These are phyloP conservation scores for Candida glucosophila DNA, from an alignment of 1,139 yeast species.

Conservation along the genomic window DNA sequence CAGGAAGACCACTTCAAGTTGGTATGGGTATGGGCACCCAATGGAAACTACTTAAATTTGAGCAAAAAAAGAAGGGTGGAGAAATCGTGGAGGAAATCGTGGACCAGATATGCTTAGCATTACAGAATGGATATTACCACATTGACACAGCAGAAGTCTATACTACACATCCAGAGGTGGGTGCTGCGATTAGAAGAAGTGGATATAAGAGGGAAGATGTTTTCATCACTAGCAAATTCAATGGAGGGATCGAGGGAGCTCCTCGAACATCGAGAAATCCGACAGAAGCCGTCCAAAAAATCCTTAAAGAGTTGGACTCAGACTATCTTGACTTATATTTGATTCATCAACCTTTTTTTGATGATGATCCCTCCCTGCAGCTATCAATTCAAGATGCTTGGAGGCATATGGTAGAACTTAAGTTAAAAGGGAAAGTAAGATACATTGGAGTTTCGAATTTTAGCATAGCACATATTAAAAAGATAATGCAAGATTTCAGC, in stretches of 20 bases:
- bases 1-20: slow-evolving; percentile 3
- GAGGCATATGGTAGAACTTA: slow-evolving; percentile 21
- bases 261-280: slow-evolving; percentile 2
- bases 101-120: slow-evolving; percentile 38
- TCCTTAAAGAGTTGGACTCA: slow-evolving; percentile 22
- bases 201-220: slow-evolving; percentile 13
- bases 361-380: slow-evolving; percentile 5
- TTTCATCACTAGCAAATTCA: slow-evolving; percentile 15
- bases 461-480: slow-evolving; percentile 12
- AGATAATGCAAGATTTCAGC: slow-evolving; percentile 8
- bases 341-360: slow-evolving; percentile 14
- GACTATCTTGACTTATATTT: slow-evolving; percentile 44
- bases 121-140: slow-evolving; percentile 21
- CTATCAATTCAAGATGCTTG: slow-evolving; percentile 14
- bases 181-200: slow-evolving; percentile 9
- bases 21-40: slow-evolving; percentile 14
- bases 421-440: slow-evolving; percentile 19
- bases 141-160: slow-evolving; percentile 20
- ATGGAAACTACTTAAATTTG: slow-evolving; percentile 11
- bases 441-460: slow-evolving; percentile 24
- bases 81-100: slow-evolving; percentile 20
- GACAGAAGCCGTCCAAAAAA: slow-evolving; percentile 9
- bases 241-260: slow-evolving; percentile 2
- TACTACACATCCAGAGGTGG: slow-evolving; percentile 17
- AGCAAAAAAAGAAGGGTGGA: slow-evolving; percentile 24